Conservation (phyloP, 176 grass and related monocot genomes). For the Dactylis glomerata region DNA sequence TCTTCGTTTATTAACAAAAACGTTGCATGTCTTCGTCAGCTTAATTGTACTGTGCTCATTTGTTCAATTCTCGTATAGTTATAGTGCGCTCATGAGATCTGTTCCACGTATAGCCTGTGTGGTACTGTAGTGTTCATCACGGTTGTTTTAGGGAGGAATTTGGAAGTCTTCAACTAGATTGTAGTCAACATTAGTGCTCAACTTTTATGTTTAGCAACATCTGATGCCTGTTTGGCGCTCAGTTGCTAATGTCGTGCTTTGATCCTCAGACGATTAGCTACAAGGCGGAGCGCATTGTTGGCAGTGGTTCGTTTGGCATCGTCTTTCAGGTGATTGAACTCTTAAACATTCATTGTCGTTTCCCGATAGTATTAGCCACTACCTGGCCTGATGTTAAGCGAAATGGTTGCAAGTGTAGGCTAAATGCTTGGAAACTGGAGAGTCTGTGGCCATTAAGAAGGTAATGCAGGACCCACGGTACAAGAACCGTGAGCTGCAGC, state of each 20-base stretch:
- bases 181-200: background rate
- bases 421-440: constrained; percentile 66
- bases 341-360: background rate
- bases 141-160: background rate
- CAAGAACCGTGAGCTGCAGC: constrained; percentile 68
- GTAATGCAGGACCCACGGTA: constrained; percentile 61
- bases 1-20: background rate
- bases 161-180: background rate
- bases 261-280: constrained; percentile 35
- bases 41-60: background rate
- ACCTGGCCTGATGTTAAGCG: background rate
- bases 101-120: background rate
- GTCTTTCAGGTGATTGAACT: constrained; percentile 35
- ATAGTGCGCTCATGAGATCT: background rate
- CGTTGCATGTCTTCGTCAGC: background rate
- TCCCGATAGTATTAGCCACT: background rate
- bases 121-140: background rate
- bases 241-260: constrained; percentile 17
- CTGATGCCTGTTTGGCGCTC: background rate
- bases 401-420: constrained; percentile 32
- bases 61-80: background rate
- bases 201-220: background rate
- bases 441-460: constrained; percentile 73
- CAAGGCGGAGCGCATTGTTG: constrained; percentile 34
- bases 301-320: constrained; percentile 35